Percentiles rank a stretch among this genome's conserved stretches.
phyloP scores from a whole-genome alignment of 192 early-diverging fungal species.

The Entomortierella parvispora region DNA sequence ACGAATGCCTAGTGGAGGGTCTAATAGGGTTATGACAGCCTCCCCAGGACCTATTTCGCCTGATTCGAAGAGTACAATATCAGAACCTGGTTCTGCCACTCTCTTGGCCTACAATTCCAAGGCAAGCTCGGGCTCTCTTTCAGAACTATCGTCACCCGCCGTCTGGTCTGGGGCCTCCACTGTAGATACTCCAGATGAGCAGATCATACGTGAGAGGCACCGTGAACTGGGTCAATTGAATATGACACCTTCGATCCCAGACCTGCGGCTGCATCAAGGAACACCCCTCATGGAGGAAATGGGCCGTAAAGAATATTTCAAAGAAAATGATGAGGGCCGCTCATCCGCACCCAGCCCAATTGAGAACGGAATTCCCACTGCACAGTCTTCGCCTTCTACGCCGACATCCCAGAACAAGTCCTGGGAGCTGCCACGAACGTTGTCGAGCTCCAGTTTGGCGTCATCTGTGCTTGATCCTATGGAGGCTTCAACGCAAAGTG shows the following conservation, averaged over 20 bases:
- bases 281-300: slow-evolving; percentile 9
- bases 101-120: background rate
- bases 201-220: background rate
- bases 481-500: slow-evolving; percentile 7
- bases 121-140: background rate
- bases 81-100: background rate
- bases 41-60: slow-evolving; percentile 32
- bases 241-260: slow-evolving; percentile 10
- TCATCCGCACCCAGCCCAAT: slow-evolving; percentile 7
- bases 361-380: background rate
- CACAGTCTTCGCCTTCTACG: slow-evolving; percentile 9
- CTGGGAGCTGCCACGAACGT: slow-evolving; percentile 14
- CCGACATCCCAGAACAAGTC: slow-evolving; percentile 6
- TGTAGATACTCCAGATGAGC: background rate
- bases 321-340: slow-evolving; percentile 1
- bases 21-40: slow-evolving; percentile 18
- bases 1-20: slow-evolving; percentile 34
- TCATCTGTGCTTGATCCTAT: slow-evolving; percentile 1
- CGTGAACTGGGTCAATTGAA: slow-evolving; percentile 1
- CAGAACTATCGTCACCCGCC: slow-evolving; percentile 8
- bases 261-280: slow-evolving; percentile 6
- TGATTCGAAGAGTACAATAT: background rate
- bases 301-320: slow-evolving; percentile 4
- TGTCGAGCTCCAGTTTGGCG: slow-evolving; percentile 10
- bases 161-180: background rate